Conservation (phyloP, 306 rosid genomes). For the Hippophae tibetana region DNA sequence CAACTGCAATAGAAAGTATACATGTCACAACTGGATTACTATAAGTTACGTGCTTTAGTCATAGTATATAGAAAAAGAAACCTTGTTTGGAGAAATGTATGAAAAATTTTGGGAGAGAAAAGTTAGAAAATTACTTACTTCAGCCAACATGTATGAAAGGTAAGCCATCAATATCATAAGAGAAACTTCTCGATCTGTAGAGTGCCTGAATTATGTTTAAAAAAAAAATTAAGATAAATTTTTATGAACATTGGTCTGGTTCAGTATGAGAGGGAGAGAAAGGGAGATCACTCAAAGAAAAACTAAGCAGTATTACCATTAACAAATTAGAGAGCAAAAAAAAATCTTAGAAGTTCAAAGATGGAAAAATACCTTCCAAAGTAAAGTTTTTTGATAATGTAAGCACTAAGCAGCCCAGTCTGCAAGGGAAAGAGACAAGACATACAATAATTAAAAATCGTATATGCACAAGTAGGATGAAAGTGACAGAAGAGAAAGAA, state of each 20-base stretch:
- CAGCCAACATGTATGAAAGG: constrained; percentile 92
- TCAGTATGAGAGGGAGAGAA: not conserved
- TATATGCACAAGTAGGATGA: no score
- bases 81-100: not conserved
- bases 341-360: not conserved
- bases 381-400: constrained; percentile 70
- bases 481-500: not conserved
- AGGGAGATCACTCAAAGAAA: not conserved
- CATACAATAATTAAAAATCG: constrained; percentile 9
- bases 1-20: constrained; percentile 46
- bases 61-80: not conserved
- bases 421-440: constrained; percentile 32
- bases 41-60: not conserved
- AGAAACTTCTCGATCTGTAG: constrained; percentile 96
- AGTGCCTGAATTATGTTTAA: constrained; percentile 54
- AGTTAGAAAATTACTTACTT: constrained; percentile 48
- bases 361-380: constrained; percentile 58
- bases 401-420: constrained; percentile 91
- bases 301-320: constrained; percentile 4
- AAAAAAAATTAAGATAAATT: constrained; percentile 7
- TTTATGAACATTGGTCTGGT: not conserved
- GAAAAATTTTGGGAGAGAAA: constrained; percentile 5
- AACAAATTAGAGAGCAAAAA: not conserved
- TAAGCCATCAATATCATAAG: constrained; percentile 98
- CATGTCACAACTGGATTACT: constrained; percentile 10